A percentile compares a stretch with the other conserved stretches of the same genome.
Conservation (phyloP, 2,329 filamentous ascomycete species). For the Fusarium sp. region DNA sequence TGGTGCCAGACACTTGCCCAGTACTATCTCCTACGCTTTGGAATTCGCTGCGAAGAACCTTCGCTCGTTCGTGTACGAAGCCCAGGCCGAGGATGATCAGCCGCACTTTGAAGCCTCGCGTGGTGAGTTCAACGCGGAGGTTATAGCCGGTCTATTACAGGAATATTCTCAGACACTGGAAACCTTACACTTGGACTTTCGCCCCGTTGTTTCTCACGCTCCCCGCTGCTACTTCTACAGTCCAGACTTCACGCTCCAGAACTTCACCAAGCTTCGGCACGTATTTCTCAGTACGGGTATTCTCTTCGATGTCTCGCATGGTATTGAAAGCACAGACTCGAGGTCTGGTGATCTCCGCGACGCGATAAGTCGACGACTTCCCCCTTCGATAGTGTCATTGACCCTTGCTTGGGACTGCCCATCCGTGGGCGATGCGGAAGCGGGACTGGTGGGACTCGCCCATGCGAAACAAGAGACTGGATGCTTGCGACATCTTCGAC, state of each 20-base stretch:
- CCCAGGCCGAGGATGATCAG: not conserved
- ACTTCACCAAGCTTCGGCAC: not conserved
- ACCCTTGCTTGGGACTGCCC: not conserved
- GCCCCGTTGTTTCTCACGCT: not conserved
- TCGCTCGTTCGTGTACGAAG: not conserved
- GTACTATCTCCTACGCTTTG: not conserved
- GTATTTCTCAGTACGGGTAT: not conserved
- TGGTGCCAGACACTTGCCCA: not conserved
- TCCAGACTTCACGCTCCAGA: not conserved
- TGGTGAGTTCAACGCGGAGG: not conserved
- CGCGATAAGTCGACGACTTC: not conserved
- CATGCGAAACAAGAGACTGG: too few species aligned
- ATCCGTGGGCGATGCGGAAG: not conserved
- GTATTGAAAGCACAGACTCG: too few species aligned
- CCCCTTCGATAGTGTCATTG: not conserved
- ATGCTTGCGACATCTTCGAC: not conserved
- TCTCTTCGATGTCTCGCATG: not conserved
- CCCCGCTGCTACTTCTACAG: not conserved
- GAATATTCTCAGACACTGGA: not conserved
- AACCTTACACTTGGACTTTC: not conserved
- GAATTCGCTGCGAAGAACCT: not conserved
- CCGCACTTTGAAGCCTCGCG: too few species aligned
- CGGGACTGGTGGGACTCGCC: not conserved
- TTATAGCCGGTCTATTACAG: not conserved
- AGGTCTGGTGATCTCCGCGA: too few species aligned